A percentile compares a stretch with the other conserved stretches of the same genome.
Conservation (phyloP, 2,329 filamentous ascomycete genomes). For the Pestalotiopsis sp. region DNA sequence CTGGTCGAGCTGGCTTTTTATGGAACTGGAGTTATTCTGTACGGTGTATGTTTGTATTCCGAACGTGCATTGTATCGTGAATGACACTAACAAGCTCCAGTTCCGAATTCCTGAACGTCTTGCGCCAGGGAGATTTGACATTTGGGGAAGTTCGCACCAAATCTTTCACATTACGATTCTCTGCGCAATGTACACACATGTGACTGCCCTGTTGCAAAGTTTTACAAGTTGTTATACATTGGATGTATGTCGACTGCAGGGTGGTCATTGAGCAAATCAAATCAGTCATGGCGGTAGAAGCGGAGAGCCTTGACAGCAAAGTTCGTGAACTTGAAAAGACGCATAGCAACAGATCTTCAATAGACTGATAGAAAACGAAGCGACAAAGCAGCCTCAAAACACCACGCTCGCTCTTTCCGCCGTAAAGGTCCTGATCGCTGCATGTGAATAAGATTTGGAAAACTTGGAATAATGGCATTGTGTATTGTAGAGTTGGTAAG, state of each 20-base stretch:
- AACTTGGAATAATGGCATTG: no score
- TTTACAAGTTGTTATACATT: background rate
- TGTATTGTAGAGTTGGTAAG: no score
- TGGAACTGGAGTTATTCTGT: slow-evolving; percentile 13
- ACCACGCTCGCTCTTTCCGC: no score
- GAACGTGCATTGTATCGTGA: background rate
- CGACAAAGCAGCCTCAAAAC: no score
- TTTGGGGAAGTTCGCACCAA: background rate
- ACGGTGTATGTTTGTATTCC: background rate
- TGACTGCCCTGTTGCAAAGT: background rate
- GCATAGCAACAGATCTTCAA: no score
- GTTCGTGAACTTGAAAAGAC: no score
- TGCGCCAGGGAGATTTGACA: background rate
- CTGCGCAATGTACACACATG: background rate
- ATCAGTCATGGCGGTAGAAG: background rate
- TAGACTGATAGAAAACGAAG: no score
- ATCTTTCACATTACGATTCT: slow-evolving; percentile 1
- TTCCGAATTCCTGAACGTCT: slow-evolving; percentile 1
- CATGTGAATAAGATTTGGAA: no score
- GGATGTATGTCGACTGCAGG: background rate
- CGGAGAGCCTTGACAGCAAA: no score
- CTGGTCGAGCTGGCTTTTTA: slow-evolving; percentile 22
- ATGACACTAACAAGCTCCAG: background rate
- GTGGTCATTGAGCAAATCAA: background rate
- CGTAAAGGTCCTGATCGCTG: no score